Evolutionary conservation across 805 yeast species (phyloP).

Genomic region (Kurtzmaniella cleridarum): DNA sequence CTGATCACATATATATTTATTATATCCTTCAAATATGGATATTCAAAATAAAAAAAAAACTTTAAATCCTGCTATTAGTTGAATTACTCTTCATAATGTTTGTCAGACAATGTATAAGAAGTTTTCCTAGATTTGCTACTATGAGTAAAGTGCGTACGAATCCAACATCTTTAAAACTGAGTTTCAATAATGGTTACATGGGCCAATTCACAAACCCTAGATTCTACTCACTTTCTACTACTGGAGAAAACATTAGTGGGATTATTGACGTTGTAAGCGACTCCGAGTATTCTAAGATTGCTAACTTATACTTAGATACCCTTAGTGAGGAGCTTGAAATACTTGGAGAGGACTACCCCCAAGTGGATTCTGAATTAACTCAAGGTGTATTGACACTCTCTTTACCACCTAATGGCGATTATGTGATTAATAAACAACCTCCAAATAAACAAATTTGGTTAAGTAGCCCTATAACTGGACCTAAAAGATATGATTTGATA

Average conservation of each 20-base stretch:
- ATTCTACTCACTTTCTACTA: conserved; percentile 33
- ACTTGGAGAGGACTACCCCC: conserved; percentile 56
- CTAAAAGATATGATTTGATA: conserved; percentile 67
- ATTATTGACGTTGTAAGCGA: conserved; percentile 44
- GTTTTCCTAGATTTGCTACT: neutral
- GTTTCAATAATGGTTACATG: neutral
- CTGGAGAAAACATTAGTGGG: conserved; percentile 48
- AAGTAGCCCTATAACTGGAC: conserved; percentile 90
- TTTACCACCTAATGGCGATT: conserved; percentile 70
- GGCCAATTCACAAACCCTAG: neutral
- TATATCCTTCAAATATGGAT: too few species aligned
- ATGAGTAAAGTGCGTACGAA: neutral
- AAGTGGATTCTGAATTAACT: conserved; percentile 69
- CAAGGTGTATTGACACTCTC: conserved; percentile 83
- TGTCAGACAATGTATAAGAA: neutral
- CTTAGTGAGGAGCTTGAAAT: conserved; percentile 64
- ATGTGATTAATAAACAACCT: conserved; percentile 94
- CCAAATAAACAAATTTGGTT: conserved; percentile 97
- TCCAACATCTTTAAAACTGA: neutral
- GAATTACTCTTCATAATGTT: neutral
- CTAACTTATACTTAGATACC: conserved; percentile 67
- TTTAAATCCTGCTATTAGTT: too few species aligned
- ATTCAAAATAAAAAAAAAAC: too few species aligned
- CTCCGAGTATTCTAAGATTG: conserved; percentile 54
- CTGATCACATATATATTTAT: too few species aligned